These are phyloP conservation scores for Aspergillus fructus DNA, from an alignment of 2,329 filamentous ascomycete genomes.

Conservation along the genomic window DNA sequence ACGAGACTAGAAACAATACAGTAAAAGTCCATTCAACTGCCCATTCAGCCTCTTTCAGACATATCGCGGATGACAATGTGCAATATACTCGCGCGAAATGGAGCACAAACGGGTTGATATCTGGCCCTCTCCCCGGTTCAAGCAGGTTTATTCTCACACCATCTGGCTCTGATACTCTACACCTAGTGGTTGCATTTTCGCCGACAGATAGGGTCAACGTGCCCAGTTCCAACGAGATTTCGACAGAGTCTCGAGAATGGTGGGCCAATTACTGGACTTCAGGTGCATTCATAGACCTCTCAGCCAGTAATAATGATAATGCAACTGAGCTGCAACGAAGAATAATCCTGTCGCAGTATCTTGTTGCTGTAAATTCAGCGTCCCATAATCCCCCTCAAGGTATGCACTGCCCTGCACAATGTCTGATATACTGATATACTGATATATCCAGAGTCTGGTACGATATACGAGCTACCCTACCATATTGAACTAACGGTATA, in stretches of 20 bases:
- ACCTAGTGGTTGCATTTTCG: neutral
- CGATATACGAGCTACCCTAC: neutral
- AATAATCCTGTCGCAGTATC: constrained; percentile 55
- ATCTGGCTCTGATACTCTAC: neutral
- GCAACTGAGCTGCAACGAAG: constrained; percentile 54
- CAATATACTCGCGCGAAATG: neutral
- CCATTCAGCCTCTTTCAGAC: neutral
- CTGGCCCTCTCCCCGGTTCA: neutral
- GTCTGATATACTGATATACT: too few relatives aligned
- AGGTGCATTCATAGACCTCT: constrained; percentile 55
- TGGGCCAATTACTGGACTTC: constrained; percentile 53
- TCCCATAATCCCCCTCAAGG: constrained; percentile 21
- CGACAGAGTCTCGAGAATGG: constrained; percentile 30
- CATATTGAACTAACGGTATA: neutral
- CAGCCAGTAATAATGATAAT: constrained; percentile 38
- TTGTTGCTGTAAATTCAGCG: constrained; percentile 51
- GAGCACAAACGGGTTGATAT: neutral
- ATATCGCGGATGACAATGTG: neutral
- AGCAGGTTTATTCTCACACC: neutral
- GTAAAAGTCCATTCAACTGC: neutral
- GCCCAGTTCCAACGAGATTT: neutral
- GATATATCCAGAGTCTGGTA: neutral
- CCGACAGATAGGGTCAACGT: neutral
- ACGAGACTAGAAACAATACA: constrained; percentile 38
- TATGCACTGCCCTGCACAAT: neutral